Percentiles rank a stretch among this genome's conserved stretches.
These are phyloP conservation scores for Euphrasia confusa DNA, from an alignment of 257 asterid genomes.

Conservation along the genomic window DNA sequence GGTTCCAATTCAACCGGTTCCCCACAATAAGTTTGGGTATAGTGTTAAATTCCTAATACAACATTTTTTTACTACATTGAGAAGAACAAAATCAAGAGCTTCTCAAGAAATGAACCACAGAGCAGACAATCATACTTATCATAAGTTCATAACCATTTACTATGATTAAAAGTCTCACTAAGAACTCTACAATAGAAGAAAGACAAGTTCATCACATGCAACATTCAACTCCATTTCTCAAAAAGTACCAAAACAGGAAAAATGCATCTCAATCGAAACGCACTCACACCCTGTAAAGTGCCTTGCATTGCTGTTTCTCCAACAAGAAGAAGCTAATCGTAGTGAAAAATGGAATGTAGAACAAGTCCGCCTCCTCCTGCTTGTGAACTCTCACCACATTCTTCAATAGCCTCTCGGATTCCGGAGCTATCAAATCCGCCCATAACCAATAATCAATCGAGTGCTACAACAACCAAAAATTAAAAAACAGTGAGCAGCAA, in stretches of 20 bases:
- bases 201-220: slow-evolving; percentile 5
- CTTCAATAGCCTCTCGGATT: slow-evolving; percentile 66
- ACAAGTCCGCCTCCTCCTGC: slow-evolving; percentile 94
- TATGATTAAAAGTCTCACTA: slow-evolving; percentile 6
- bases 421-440: slow-evolving; percentile 89
- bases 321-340: slow-evolving; percentile 88
- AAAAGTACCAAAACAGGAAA: slow-evolving; percentile 4
- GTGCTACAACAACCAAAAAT: slow-evolving; percentile 46
- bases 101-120: slow-evolving; percentile 18
- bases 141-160: too few species aligned
- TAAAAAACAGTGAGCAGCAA: background rate
- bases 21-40: slow-evolving; percentile 1
- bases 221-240: slow-evolving; percentile 14
- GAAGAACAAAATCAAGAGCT: background rate
- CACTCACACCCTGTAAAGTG: slow-evolving; percentile 99
- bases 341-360: slow-evolving; percentile 90
- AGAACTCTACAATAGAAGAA: slow-evolving; percentile 6
- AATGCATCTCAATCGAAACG: slow-evolving; percentile 32
- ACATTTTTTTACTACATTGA: too few species aligned
- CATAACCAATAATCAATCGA: slow-evolving; percentile 95
- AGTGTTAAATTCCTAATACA: slow-evolving; percentile 12
- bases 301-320: slow-evolving; percentile 92
- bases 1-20: background rate
- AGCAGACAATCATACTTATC: too few species aligned
- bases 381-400: slow-evolving; percentile 68